Conservation (phyloP, 352 stramenopile genomes). For the Ophiocytium majus region DNA sequence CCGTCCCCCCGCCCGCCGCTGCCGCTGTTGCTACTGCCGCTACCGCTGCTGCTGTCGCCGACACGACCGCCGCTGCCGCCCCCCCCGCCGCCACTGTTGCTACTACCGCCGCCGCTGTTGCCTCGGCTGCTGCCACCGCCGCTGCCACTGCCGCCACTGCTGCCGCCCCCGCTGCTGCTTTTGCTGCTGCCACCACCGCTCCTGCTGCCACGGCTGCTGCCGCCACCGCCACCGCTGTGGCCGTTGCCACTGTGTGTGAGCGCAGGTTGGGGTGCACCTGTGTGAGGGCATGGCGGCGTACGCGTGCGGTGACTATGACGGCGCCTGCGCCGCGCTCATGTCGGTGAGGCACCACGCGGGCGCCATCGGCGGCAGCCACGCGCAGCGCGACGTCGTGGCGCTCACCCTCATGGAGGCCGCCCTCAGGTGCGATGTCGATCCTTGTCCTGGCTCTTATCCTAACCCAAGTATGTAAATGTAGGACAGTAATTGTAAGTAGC, state of each 20-base stretch:
- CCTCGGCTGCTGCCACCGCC: no score
- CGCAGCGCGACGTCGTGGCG: slow-evolving; percentile 12
- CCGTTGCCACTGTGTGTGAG: not conserved
- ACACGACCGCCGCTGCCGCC: no score
- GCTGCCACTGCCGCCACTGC: not conserved
- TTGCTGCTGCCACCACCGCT: not conserved
- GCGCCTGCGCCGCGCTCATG: not conserved
- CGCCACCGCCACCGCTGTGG: not conserved
- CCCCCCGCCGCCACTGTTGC: no score
- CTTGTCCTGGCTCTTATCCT: no score
- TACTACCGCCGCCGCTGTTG: no score
- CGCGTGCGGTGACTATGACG: not conserved
- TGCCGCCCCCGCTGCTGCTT: not conserved
- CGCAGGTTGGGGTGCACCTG: not conserved
- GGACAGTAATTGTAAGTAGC: no score
- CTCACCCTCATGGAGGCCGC: slow-evolving; percentile 22
- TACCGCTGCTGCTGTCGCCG: no score
- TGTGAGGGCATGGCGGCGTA: slow-evolving; percentile 3
- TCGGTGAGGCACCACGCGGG: not conserved
- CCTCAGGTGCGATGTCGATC: not conserved
- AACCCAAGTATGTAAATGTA: no score
- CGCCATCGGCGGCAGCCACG: slow-evolving; percentile 14
- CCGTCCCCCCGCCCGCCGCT: no score
- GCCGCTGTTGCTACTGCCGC: no score
- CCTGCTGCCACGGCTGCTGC: not conserved